Evolutionary conservation across 2,329 filamentous ascomycete species (phyloP), one percentile per base, ranked within the genome.

Genomic region (Daldinia eschscholtzii): DNA sequence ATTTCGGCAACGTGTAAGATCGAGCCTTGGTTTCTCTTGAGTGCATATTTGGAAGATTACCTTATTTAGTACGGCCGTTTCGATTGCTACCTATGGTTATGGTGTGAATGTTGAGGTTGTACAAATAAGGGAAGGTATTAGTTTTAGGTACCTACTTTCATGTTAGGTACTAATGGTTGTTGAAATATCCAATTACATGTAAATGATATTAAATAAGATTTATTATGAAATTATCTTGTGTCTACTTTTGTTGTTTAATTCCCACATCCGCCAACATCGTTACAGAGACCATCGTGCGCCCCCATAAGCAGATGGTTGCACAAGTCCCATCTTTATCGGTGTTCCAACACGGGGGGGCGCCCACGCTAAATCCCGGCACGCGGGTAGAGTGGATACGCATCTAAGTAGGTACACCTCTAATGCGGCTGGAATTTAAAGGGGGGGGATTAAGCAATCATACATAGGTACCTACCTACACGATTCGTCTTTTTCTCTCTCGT

Each of bases 1-100:
- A 61, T 53, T 48, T 58, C 44, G 58, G 52, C 37, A 39, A 46
- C 50, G 42, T 33, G 55, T n/a, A n/a, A 6, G 33, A 30, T 33
- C 30, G 15, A 10, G 46, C 15, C 26, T 18, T 18, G n/a, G 28
- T 10, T 23, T n/a, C 15, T 15, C 13, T 52, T 52, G 26, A 10
- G 18, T 18, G 13, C 15, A 33, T 52, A 26, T 1, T 2, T 52
- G 1, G 26, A 13, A 13, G 6, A 30, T 10, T n/a, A 52, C 15
- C 6, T 52, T n/a, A 52, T 28, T 6, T 52, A 6, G 6, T 33
- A 26, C 12, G 15, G 26, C 10, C 10, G 18, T 13, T 30, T 33
- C 13, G 15, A 5, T 18, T 48, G 33, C 33, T 35, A 35, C 6
- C 33, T 35, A 9, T 35, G 6, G 10, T 9, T 12, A 15, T 28